These are phyloP conservation scores for Leccinum subgranulosum DNA, from an alignment of 768 basidiomycete genomes.

Conservation along the genomic window DNA sequence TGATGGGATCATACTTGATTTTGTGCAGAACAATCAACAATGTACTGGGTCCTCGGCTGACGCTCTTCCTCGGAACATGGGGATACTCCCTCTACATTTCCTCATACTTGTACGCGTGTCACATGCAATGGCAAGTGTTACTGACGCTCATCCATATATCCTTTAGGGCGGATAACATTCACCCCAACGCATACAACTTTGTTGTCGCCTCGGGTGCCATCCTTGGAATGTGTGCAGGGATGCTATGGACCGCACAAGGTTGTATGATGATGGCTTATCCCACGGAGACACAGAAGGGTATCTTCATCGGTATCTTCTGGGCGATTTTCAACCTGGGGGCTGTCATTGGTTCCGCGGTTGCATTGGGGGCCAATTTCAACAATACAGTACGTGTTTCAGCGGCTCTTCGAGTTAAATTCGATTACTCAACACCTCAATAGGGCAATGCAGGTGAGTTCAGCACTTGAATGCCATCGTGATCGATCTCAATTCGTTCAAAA, in stretches of 20 bases:
- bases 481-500: constrained; percentile 1
- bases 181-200: constrained; percentile 56
- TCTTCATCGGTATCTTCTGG: constrained; percentile 81
- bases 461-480: neutral
- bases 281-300: constrained; percentile 74
- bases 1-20: neutral
- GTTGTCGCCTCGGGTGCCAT: constrained; percentile 69
- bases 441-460: constrained; percentile 27
- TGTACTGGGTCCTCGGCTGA: constrained; percentile 69
- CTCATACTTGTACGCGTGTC: constrained; percentile 59
- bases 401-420: neutral
- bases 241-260: constrained; percentile 86
- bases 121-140: neutral
- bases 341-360: constrained; percentile 74
- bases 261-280: constrained; percentile 82
- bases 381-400: constrained; percentile 44
- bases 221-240: constrained; percentile 66
- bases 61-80: constrained; percentile 67
- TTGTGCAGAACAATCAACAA: constrained; percentile 69
- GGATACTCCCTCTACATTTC: constrained; percentile 79
- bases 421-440: constrained; percentile 12
- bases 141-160: neutral
- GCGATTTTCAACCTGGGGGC: constrained; percentile 79
- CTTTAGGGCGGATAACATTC: constrained; percentile 65
- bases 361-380: constrained; percentile 67